These are phyloP conservation scores for Lithospermum erythrorhizon DNA, from an alignment of 257 asterid species.

Conservation along the genomic window DNA sequence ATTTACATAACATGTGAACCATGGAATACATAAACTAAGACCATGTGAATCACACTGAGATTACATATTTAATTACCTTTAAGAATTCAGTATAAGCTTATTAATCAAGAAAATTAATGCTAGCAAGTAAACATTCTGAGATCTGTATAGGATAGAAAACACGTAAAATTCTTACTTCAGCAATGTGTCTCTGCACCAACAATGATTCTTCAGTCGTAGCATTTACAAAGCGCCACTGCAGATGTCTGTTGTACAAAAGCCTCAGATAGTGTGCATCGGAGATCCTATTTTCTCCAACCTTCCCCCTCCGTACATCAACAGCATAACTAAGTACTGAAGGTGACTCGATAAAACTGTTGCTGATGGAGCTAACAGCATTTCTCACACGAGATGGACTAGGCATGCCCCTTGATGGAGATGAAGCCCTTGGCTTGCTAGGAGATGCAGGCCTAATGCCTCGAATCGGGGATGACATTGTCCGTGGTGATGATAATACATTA, in stretches of 20 bases:
- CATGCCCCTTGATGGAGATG: constrained; percentile 55
- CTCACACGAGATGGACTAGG: constrained; percentile 54
- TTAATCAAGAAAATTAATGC: not conserved
- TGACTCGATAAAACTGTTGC: constrained; percentile 42
- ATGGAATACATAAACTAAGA: not conserved
- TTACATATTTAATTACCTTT: not conserved
- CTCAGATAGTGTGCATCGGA: constrained; percentile 60
- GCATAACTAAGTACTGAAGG: constrained; percentile 76
- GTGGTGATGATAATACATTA: constrained; percentile 32
- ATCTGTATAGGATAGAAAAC: not conserved
- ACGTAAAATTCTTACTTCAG: constrained; percentile 39
- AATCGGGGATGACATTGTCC: constrained; percentile 49
- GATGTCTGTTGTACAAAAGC: constrained; percentile 60
- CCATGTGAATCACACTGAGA: not conserved
- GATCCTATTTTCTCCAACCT: constrained; percentile 60
- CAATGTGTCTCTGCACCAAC: constrained; percentile 49
- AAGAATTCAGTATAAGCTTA: not conserved
- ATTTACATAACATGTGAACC: not conserved
- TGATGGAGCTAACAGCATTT: constrained; percentile 55
- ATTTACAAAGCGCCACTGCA: constrained; percentile 70
- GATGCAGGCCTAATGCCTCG: constrained; percentile 50
- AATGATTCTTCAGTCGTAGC: constrained; percentile 54
- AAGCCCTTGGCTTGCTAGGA: constrained; percentile 44
- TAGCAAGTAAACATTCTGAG: not conserved
- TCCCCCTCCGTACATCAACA: constrained; percentile 67